Evolutionary conservation across 1,139 yeast genomes (phyloP), one percentile per base, ranked within the genome.

Genomic region (Taphrina betulina): DNA sequence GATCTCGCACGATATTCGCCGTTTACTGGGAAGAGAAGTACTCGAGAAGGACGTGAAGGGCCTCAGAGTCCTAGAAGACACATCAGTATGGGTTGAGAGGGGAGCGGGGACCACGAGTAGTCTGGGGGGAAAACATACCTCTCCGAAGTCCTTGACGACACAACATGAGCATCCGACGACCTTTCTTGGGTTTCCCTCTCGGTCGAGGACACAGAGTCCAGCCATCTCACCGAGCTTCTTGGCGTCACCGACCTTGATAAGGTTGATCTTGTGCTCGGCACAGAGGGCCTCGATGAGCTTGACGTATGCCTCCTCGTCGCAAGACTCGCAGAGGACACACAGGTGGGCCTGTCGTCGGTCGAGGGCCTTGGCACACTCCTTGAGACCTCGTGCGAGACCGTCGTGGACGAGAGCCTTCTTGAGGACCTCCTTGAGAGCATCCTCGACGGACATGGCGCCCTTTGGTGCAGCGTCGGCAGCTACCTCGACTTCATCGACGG

Each of bases 141-240:
- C 54, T 19, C 50, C 54, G 16, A 38, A 44, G 45, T 35, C 51
- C 84, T 87, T 89, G 82, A 92, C 89, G 72, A 92, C 98, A 73
- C 92, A 97, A 78, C 95, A 92, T 72, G 97, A 90, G 78, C 96
- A 95, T 80, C 97, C 98, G 76, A 94, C 98, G 72, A 92, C 97
- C 89, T 92, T 92, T 83, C 97, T 89, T 80, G 97, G 96, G 83
- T 90, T 89, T 80, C 98, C 99, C 73, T 92, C 98, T 81, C 96
- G 89, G 95, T 92, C 98, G 72, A 92, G 85, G 81, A 89, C 92
- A 81, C 96, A 94, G 71, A 92, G 83, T 84, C 99, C 99, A 73
- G 97, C 98, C 99, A 98, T 92, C 82, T 92, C 97, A 83, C 99
- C 99, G 75, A 92, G 85, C 81, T 88, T 88, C 85, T 92, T 92